Percentiles rank a stretch among this genome's conserved stretches.
These are phyloP conservation scores for Pichia sp. DNA, from an alignment of 1,139 yeast species.

Conservation along the genomic window DNA sequence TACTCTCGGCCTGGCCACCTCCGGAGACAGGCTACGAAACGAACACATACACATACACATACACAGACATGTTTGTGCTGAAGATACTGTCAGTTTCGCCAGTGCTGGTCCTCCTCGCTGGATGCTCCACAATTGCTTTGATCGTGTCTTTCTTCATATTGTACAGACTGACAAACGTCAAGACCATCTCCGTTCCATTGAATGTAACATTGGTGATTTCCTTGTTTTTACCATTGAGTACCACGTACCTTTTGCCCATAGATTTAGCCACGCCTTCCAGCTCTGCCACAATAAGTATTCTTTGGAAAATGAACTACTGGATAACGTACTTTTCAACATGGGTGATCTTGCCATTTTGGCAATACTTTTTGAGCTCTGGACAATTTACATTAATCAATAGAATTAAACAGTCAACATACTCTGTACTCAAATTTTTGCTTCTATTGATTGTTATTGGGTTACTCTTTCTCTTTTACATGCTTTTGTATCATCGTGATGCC, in stretches of 20 bases:
- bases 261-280: conserved; percentile 36
- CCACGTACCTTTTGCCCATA: conserved; percentile 52
- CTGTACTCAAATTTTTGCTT: conserved; percentile 59
- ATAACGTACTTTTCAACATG: conserved; percentile 72
- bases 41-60: neutral
- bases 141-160: conserved; percentile 7
- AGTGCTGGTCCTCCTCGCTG: neutral
- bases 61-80: neutral
- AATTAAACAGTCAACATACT: conserved; percentile 53
- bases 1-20: too few relatives aligned
- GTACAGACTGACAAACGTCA: conserved; percentile 10
- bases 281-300: conserved; percentile 15
- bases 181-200: conserved; percentile 24
- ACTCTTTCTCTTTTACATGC: conserved; percentile 55
- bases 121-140: conserved; percentile 9
- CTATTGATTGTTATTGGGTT: conserved; percentile 51
- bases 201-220: conserved; percentile 42
- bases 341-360: conserved; percentile 66
- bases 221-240: conserved; percentile 52
- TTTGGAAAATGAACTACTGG: conserved; percentile 84
- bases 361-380: conserved; percentile 71
- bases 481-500: conserved; percentile 51
- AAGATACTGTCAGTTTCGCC: neutral
- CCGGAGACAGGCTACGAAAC: neutral
- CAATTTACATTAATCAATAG: conserved; percentile 46